Base-by-base conservation (phyloP, 441 rosid species). In the Populus tomentosa region DNA sequence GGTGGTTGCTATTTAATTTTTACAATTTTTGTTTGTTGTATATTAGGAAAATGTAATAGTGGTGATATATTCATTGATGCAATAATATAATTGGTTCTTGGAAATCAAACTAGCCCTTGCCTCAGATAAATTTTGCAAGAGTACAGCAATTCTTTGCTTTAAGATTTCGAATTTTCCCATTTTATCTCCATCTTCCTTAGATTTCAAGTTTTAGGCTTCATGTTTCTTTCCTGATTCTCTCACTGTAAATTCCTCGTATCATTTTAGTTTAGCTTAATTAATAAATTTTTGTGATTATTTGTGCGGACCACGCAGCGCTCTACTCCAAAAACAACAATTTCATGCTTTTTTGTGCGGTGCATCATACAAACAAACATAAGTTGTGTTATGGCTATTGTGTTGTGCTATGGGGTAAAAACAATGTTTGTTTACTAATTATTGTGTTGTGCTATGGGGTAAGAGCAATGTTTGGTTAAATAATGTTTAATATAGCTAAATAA, bases 11-110 rank as follows among this genome's bases (percentile, higher is more conserved):
- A 69, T 69, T 65, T 21, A 62, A 35, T 21, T 16, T 70, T 10
- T 21, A 40, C 32, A 32, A 73, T 70, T 42, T 9, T 71, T 21
- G 71, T 82, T 75, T 76, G 74, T 78, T 85, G 85, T 82, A 80
- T 69, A 76, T 69, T 76, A 70, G 77, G 77, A 56, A 50, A 77
- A 73, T 77, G 77, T 66, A 30, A 24, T 63, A 63, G 70, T 72
- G 56, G 23, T 18, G 20, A 1, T 46, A 46, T 73, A 67, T 84
- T 76, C 74, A 80, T 75, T 76, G 50, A 28, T 66, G 76, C 70
- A 68, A 63, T 69, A 75, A 35, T 56, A 35, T 56, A 40, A 35
- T 2, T 75, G 59, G 4, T 78, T 75, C 63, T 38, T 6, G 30
- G 63, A 59, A 75, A 75, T 70, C 70, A 36, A 8, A 13, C 40